Base-by-base conservation (phyloP, 73 alveolate species). In the Diophrys appendiculata region DNA sequence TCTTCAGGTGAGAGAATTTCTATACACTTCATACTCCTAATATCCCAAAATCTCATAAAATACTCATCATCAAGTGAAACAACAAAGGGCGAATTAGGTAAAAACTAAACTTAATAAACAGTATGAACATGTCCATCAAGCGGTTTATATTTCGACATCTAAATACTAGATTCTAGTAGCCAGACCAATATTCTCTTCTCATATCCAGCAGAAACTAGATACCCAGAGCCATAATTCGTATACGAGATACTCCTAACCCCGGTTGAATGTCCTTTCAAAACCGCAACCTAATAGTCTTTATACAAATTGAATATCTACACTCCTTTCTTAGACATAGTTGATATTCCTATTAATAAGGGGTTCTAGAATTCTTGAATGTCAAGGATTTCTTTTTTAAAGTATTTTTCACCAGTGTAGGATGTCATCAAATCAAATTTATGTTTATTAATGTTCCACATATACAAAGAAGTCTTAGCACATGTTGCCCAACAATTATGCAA, bases 101-200 rank as follows among this genome's bases (percentile, higher is more conserved):
- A 87, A 76, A 94, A 96, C 83, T 92, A 87, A 52, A 98, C 95
- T 18, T 90, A 72, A 8, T 94, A 97, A n/a, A 96, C 99, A 29
- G 98, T 96, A 33, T 93, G 90, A 60, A 78, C 80, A 81, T 96
- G 99, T 0, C 99, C 99, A 85, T 94, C 97, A 30, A 94, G 84
- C 74, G 88, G 89, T 56, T 97, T 97, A 29, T 91, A 84, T 80
- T 85, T 92, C 25, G 98, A 96, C 54, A 90, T 93, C 35, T 95
- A 91, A 43, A 92, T 78, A 25, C 95, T 76, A 30, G 95, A 88
- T 87, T 96, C 99, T 25, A 98, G 96, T 68, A 97, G 89, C 91
- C 97, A 94, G 24, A 94, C 97, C 78, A 92, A 86, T 23, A 94
- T 86, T 68, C 87, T 88, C 54, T 84, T 65, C 80, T 94, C 98